A percentile compares a stretch with the other conserved stretches of the same genome.
Conservation (phyloP, 345 rosid genomes). For the Eutrema japonicum region DNA sequence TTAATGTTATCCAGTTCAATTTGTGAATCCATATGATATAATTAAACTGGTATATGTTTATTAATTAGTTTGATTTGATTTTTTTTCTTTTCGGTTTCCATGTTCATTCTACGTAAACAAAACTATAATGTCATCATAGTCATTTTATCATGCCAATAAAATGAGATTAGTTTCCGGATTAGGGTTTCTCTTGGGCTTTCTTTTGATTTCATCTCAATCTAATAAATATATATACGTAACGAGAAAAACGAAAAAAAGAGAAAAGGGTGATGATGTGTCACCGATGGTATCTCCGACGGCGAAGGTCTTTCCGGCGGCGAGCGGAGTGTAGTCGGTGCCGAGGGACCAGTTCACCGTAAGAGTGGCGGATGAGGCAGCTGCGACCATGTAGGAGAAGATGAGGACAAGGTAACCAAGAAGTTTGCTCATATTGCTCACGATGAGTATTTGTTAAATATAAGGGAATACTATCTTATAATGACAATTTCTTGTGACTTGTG, state of each 20-base stretch:
- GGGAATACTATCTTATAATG: slow-evolving; percentile 10
- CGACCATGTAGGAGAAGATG: slow-evolving; percentile 44
- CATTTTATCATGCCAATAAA: slow-evolving; percentile 19
- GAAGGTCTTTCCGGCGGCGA: slow-evolving; percentile 66
- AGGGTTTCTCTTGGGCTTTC: not conserved
- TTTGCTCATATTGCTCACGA: slow-evolving; percentile 27
- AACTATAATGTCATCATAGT: not conserved
- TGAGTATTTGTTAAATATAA: slow-evolving; percentile 7
- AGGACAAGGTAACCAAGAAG: slow-evolving; percentile 37
- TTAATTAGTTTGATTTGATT: not conserved
- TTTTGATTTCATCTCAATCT: not conserved
- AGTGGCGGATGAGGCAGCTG: slow-evolving; percentile 57
- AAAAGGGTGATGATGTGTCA: slow-evolving; percentile 34
- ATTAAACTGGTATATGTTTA: not conserved
- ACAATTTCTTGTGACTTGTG: not conserved
- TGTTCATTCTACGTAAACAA: slow-evolving; percentile 3
- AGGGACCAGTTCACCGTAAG: slow-evolving; percentile 73
- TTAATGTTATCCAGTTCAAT: not conserved
- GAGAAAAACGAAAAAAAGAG: not conserved
- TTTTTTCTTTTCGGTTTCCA: not conserved
- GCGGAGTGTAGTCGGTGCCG: slow-evolving; percentile 67
- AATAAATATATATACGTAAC: not conserved
- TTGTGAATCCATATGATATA: not conserved
- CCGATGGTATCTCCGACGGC: slow-evolving; percentile 75
- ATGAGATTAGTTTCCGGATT: not conserved